Evolutionary conservation across 2,329 filamentous ascomycete species (phyloP).

Genomic region (Aspergillus brunneoviolaceus): DNA sequence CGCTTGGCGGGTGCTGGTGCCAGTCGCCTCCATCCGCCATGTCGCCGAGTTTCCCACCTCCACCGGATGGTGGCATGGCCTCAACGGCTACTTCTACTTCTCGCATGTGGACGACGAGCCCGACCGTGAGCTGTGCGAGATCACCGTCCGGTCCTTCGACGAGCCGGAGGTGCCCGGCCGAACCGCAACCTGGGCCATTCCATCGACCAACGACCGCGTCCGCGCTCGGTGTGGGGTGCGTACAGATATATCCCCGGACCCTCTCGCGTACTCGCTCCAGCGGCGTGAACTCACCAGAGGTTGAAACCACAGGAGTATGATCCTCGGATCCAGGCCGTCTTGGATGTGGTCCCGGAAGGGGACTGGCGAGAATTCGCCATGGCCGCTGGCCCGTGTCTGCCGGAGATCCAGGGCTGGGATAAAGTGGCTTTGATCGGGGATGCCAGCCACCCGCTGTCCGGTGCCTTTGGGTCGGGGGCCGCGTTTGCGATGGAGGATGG

Average conservation of each 20-base stretch:
- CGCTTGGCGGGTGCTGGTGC: conserved; percentile 4
- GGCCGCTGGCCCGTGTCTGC: conserved; percentile 4
- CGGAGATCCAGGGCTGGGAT: background rate
- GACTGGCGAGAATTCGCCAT: conserved; percentile 6
- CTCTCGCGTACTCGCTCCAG: too few species aligned
- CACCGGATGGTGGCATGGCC: conserved; percentile 3
- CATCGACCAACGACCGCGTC: conserved; percentile 1
- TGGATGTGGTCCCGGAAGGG: background rate
- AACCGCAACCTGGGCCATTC: conserved; percentile 5
- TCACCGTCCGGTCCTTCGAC: conserved; percentile 5
- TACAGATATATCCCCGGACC: background rate
- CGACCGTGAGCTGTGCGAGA: conserved; percentile 1
- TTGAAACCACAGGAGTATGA: too few species aligned
- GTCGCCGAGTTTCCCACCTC: background rate
- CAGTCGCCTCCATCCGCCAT: background rate
- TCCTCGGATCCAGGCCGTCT: background rate
- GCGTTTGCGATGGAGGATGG: conserved; percentile 12
- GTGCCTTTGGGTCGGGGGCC: conserved; percentile 4
- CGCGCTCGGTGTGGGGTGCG: background rate
- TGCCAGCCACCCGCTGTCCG: conserved; percentile 7
- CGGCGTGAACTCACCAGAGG: too few species aligned
- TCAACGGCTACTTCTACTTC: conserved; percentile 7
- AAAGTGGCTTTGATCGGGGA: conserved; percentile 6
- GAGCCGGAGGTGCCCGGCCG: background rate
- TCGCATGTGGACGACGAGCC: conserved; percentile 3